A percentile compares a stretch with the other conserved stretches of the same genome.
Evolutionary conservation across 208 protist genomes (phyloP).

Genomic region (Novymonas esmeraldas): DNA sequence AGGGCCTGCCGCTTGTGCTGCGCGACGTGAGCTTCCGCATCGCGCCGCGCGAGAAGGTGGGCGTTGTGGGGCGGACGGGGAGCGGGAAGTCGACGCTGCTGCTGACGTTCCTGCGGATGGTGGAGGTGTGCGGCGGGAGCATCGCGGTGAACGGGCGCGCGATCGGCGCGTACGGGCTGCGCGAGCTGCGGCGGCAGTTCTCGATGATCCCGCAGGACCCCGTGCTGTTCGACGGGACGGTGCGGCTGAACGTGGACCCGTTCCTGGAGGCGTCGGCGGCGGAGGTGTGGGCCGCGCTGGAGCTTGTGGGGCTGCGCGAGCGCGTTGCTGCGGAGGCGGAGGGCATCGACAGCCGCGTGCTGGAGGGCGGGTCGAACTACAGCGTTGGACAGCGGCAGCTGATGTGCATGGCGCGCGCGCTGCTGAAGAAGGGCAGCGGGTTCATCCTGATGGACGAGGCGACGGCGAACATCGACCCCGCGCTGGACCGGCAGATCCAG

Average conservation of each 20-base stretch:
- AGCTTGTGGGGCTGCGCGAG: constrained; percentile 48
- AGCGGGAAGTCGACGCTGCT: constrained; percentile 88
- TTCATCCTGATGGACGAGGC: constrained; percentile 90
- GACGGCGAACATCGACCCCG: constrained; percentile 77
- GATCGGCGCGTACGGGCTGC: constrained; percentile 43
- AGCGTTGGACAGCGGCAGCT: constrained; percentile 82
- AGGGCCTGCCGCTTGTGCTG: constrained; percentile 67
- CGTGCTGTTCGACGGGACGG: constrained; percentile 78
- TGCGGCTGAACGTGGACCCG: constrained; percentile 81
- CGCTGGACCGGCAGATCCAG: constrained; percentile 66
- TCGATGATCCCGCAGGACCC: constrained; percentile 89
- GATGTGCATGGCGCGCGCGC: constrained; percentile 70
- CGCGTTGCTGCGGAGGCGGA: constrained; percentile 47
- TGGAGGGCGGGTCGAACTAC: constrained; percentile 73
- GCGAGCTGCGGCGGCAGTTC: constrained; percentile 62
- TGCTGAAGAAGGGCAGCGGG: constrained; percentile 53
- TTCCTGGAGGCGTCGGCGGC: constrained; percentile 35
- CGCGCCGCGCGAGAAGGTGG: constrained; percentile 73
- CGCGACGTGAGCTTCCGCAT: constrained; percentile 33
- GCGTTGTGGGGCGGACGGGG: constrained; percentile 84
- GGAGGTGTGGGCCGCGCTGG: constrained; percentile 53
- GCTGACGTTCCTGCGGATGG: constrained; percentile 71
- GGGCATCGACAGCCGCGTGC: constrained; percentile 54
- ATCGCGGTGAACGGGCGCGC: constrained; percentile 49
- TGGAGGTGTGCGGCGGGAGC: constrained; percentile 59